phyloP scores from a whole-genome alignment of 73 alveolate genomes.

The Halteria grandinella region DNA sequence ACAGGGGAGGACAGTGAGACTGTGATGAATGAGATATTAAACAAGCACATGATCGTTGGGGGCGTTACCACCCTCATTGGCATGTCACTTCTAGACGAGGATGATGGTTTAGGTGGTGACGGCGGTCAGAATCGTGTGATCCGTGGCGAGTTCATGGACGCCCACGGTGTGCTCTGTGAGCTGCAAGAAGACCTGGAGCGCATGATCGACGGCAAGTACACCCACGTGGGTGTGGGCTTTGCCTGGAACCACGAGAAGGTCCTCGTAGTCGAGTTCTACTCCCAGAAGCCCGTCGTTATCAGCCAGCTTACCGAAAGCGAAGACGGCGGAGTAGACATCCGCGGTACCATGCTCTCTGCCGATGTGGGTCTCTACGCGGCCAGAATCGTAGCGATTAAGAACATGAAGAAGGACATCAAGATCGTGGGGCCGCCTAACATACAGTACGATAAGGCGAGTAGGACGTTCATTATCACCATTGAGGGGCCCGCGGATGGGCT shows the following conservation, averaged over 20 bases:
- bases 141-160: constrained; percentile 83
- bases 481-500: constrained; percentile 63
- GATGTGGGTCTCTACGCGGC: constrained; percentile 97
- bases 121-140: constrained; percentile 60
- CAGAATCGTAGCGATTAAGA: constrained; percentile 78
- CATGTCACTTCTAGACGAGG: constrained; percentile 60
- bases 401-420: constrained; percentile 78
- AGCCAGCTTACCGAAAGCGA: constrained; percentile 80
- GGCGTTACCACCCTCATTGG: constrained; percentile 33
- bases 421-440: constrained; percentile 85
- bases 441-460: constrained; percentile 62
- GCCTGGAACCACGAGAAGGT: constrained; percentile 87
- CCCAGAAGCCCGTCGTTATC: constrained; percentile 75
- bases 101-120: constrained; percentile 55
- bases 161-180: constrained; percentile 86
- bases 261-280: constrained; percentile 87
- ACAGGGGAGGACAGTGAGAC: constrained; percentile 48
- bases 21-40: constrained; percentile 31
- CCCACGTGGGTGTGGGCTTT: constrained; percentile 94
- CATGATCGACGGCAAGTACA: constrained; percentile 74
- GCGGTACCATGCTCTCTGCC: constrained; percentile 92
- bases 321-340: constrained; percentile 80
- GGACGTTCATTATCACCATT: constrained; percentile 70
- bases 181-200: constrained; percentile 78
- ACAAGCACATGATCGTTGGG: constrained; percentile 55